Percentiles rank a stretch among this genome's conserved stretches.
Evolutionary conservation across 768 basidiomycete species (phyloP).

Genomic region (Leccinum obscurum): DNA sequence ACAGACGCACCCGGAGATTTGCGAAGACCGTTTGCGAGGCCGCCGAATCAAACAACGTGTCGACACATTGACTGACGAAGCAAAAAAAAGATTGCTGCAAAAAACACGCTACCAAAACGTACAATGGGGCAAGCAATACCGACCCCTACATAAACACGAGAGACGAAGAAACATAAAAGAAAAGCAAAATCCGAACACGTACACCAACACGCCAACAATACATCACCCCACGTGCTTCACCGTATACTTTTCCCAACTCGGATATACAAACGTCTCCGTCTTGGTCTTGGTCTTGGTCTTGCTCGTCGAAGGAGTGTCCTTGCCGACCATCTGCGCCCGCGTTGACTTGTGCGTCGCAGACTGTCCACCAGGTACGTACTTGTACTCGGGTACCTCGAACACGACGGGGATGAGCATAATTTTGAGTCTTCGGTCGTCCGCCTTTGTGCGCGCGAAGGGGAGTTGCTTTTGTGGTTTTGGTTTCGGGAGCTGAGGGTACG

Average conservation of each 20-base stretch:
- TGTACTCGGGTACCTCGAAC: slow-evolving; percentile 35
- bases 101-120: slow-evolving; percentile 2
- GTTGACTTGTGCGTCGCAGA: slow-evolving; percentile 31
- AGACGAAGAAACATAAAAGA: background rate
- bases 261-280: slow-evolving; percentile 51
- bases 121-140: background rate
- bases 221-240: slow-evolving; percentile 40
- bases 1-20: too few relatives aligned
- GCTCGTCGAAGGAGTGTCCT: slow-evolving; percentile 9
- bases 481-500: slow-evolving; percentile 39
- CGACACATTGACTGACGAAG: background rate
- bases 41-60: background rate
- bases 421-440: slow-evolving; percentile 56
- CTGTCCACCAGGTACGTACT: slow-evolving; percentile 18
- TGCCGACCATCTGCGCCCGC: slow-evolving; percentile 16
- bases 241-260: slow-evolving; percentile 67
- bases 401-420: slow-evolving; percentile 48
- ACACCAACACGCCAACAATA: background rate
- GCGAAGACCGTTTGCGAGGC: background rate
- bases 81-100: too few relatives aligned
- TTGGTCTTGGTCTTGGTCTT: slow-evolving; percentile 35
- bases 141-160: background rate
- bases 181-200: background rate
- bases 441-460: slow-evolving; percentile 51
- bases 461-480: slow-evolving; percentile 45